Conservation (phyloP, 2,329 filamentous ascomycete genomes). For the Colletotrichum tamarilloi region DNA sequence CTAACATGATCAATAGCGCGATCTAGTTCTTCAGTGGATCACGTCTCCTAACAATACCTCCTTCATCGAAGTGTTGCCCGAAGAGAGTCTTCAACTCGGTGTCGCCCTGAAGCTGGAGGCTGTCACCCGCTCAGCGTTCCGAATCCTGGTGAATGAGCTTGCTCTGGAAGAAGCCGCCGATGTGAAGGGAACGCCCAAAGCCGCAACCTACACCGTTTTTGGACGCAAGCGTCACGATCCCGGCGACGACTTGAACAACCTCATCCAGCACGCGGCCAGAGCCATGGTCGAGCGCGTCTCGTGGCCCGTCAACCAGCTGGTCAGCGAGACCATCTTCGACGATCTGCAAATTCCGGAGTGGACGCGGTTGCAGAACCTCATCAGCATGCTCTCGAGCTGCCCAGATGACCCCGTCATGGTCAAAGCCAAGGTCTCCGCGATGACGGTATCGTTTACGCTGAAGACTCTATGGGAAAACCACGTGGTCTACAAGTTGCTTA, state of each 20-base stretch:
- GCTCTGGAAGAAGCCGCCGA: slow-evolving; percentile 57
- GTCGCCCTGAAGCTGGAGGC: slow-evolving; percentile 55
- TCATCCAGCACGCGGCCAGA: slow-evolving; percentile 68
- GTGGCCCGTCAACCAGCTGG: slow-evolving; percentile 44
- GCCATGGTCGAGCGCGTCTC: slow-evolving; percentile 61
- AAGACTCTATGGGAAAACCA: slow-evolving; percentile 22
- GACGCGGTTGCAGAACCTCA: slow-evolving; percentile 42
- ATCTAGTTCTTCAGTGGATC: slow-evolving; percentile 69
- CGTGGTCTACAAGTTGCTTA: slow-evolving; percentile 18
- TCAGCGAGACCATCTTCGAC: slow-evolving; percentile 47
- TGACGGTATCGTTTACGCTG: slow-evolving; percentile 33
- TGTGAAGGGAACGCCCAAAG: slow-evolving; percentile 27
- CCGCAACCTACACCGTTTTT: slow-evolving; percentile 48
- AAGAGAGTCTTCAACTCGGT: slow-evolving; percentile 69
- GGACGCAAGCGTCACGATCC: slow-evolving; percentile 60
- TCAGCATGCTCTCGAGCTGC: slow-evolving; percentile 40
- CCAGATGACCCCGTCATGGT: background rate
- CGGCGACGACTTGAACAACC: slow-evolving; percentile 65
- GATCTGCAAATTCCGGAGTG: slow-evolving; percentile 47
- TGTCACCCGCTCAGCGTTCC: slow-evolving; percentile 62
- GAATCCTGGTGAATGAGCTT: slow-evolving; percentile 71
- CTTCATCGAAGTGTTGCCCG: slow-evolving; percentile 73
- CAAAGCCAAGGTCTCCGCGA: slow-evolving; percentile 36
- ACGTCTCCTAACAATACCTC: slow-evolving; percentile 62
- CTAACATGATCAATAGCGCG: slow-evolving; percentile 44